Base-by-base conservation (phyloP, 2,329 filamentous ascomycete genomes). In the Verticillium nubilum region DNA sequence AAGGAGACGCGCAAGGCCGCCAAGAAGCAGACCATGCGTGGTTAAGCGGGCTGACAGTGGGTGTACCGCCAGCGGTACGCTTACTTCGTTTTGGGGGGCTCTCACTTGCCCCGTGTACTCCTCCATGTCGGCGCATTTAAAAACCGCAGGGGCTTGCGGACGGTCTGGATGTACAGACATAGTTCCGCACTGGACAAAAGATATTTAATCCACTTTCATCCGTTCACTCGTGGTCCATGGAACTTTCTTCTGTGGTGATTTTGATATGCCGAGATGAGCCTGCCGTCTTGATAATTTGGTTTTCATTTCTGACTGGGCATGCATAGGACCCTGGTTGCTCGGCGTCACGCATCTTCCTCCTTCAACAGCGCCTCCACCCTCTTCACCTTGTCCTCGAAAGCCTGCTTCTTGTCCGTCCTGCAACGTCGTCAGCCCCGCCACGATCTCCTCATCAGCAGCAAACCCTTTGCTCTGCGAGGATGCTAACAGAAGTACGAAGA, bases 351-450 rank as follows among this genome's bases (percentile, higher is more conserved):
- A 4, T 25, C 27, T 12, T 19, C 52, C 27, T 29, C 52, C 52
- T 29, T 53, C 52, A 53, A 17, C 12, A 53, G 52, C 5, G 25
- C 52, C 69, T 84, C 72, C 4, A 86, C 80, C 56, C 82, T 74
- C 74, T 80, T 80, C 19, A 96, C 90, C 77, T 96, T 97, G 65
- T 96, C 90, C 69, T 87, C 83, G 35, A 90, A 89, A 2, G 85
- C 86, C 76, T 97, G 92, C 71, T 81, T 84, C 82, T 96, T 96
- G 72, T 97, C 92, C 67, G 89, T 96, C 69, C 92, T 89, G 60
- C 52, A 35, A 15, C 42, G n/a, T 25, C 13, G 47, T 37, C 33
- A 37, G 33, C 15, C n/a, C 33, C 13, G 15, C 33, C 33, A 13
- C 15, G 5, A 37, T 5, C 33, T 17, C 10, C 35, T 17, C n/a